Percentiles rank a stretch among this genome's conserved stretches.
phyloP scores from a whole-genome alignment of 768 basidiomycete species.

The Xerocomus spinulosus region DNA sequence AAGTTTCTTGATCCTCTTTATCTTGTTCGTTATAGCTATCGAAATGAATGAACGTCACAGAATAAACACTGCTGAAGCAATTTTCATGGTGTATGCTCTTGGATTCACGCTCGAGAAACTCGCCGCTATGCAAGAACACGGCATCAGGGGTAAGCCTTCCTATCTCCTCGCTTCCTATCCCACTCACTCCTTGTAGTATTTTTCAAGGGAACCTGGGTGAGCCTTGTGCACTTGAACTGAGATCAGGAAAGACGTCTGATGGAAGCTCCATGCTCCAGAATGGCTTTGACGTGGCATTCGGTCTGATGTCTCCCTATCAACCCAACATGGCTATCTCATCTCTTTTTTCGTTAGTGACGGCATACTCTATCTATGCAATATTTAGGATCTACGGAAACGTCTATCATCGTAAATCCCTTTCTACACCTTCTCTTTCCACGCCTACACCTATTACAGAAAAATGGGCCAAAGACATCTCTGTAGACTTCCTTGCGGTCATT shows the following conservation, averaged over 20 bases:
- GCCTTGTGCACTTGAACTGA: slow-evolving; percentile 8
- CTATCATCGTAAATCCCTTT: slow-evolving; percentile 46
- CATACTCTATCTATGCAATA: slow-evolving; percentile 71
- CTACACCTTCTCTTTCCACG: background rate
- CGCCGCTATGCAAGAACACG: slow-evolving; percentile 94
- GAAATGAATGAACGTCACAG: slow-evolving; percentile 60
- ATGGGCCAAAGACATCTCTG: slow-evolving; percentile 68
- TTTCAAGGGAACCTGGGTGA: slow-evolving; percentile 81
- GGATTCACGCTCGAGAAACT: slow-evolving; percentile 91
- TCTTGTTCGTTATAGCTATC: slow-evolving; percentile 75
- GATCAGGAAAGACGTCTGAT: slow-evolving; percentile 15
- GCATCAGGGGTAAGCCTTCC: slow-evolving; percentile 63
- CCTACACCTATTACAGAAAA: slow-evolving; percentile 35
- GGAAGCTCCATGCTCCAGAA: slow-evolving; percentile 45
- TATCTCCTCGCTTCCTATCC: background rate
- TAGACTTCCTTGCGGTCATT: slow-evolving; percentile 83
- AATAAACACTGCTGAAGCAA: slow-evolving; percentile 61
- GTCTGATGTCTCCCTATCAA: slow-evolving; percentile 34
- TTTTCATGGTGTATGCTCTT: slow-evolving; percentile 74
- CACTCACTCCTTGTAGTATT: slow-evolving; percentile 47
- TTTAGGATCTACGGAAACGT: slow-evolving; percentile 71
- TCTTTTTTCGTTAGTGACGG: slow-evolving; percentile 50
- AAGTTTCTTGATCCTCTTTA: slow-evolving; percentile 74
- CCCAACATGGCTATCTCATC: background rate
- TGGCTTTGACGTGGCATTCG: slow-evolving; percentile 90